phyloP scores from a whole-genome alignment of 2,329 filamentous ascomycete genomes.

The Paecilomyces dactylethromorphus region DNA sequence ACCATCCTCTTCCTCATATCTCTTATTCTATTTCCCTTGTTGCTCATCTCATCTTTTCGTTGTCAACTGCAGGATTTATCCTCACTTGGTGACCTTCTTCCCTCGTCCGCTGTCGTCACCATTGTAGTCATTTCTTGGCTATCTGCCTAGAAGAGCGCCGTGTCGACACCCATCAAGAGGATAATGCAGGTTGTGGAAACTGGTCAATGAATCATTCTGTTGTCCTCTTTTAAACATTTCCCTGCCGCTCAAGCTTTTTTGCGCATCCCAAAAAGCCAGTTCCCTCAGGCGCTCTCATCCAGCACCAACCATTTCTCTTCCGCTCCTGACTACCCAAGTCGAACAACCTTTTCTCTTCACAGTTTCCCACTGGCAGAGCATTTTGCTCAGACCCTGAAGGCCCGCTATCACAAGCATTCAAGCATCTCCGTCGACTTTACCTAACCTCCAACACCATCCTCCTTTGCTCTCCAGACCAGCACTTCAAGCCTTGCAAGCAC shows the following conservation, averaged over 20 bases:
- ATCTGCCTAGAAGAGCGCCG: background rate
- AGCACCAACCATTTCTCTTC: slow-evolving; percentile 12
- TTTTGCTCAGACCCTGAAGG: slow-evolving; percentile 13
- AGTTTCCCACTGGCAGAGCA: slow-evolving; percentile 14
- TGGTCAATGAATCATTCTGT: slow-evolving; percentile 12
- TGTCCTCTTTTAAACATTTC: slow-evolving; percentile 12
- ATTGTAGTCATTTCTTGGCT: background rate
- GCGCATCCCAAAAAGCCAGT: slow-evolving; percentile 12
- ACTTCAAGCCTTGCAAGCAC: slow-evolving; percentile 27
- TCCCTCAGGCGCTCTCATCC: slow-evolving; percentile 14
- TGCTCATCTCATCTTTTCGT: slow-evolving; percentile 1
- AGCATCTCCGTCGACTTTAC: slow-evolving; percentile 23
- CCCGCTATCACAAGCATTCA: slow-evolving; percentile 20
- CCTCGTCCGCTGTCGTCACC: background rate
- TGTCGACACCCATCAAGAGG: background rate
- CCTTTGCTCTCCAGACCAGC: slow-evolving; percentile 26
- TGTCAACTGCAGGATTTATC: background rate
- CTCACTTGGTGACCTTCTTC: background rate
- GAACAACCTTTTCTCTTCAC: slow-evolving; percentile 8
- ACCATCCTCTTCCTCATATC: slow-evolving; percentile 1
- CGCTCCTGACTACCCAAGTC: slow-evolving; percentile 7
- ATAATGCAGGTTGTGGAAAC: slow-evolving; percentile 7
- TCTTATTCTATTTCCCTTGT: slow-evolving; percentile 2
- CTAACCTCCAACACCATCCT: slow-evolving; percentile 27
- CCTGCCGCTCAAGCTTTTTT: slow-evolving; percentile 4